Conservation (phyloP, 306 rosid species). For the Dryas octopetala region DNA sequence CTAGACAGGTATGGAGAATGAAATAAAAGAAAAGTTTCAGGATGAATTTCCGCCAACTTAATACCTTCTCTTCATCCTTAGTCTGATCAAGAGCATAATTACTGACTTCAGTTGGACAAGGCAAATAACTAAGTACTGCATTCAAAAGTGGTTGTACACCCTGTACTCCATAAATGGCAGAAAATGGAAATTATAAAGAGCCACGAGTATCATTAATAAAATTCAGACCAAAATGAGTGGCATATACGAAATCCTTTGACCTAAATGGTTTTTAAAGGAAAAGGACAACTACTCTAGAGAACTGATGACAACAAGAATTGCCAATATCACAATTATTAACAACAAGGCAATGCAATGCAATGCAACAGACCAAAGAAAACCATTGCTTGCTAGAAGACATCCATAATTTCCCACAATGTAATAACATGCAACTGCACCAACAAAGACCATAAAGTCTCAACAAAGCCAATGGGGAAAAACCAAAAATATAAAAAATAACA, state of each 20-base stretch:
- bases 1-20: constrained; percentile 23
- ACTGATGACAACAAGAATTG: background rate
- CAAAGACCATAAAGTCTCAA: background rate
- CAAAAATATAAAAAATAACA: background rate
- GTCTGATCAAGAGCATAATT: constrained; percentile 91
- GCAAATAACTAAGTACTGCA: constrained; percentile 85
- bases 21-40: background rate
- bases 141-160: constrained; percentile 97
- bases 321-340: background rate
- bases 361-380: background rate
- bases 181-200: constrained; percentile 16
- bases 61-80: constrained; percentile 86
- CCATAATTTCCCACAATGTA: background rate
- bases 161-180: constrained; percentile 48
- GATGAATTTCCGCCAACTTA: constrained; percentile 16
- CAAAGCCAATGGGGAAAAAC: background rate
- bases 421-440: background rate
- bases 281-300: background rate
- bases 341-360: background rate
- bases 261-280: background rate
- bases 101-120: constrained; percentile 88
- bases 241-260: background rate
- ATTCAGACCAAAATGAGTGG: background rate
- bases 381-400: background rate
- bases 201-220: background rate